Conservation (phyloP, 2,329 filamentous ascomycete genomes). For the Trichoderma sp. region DNA sequence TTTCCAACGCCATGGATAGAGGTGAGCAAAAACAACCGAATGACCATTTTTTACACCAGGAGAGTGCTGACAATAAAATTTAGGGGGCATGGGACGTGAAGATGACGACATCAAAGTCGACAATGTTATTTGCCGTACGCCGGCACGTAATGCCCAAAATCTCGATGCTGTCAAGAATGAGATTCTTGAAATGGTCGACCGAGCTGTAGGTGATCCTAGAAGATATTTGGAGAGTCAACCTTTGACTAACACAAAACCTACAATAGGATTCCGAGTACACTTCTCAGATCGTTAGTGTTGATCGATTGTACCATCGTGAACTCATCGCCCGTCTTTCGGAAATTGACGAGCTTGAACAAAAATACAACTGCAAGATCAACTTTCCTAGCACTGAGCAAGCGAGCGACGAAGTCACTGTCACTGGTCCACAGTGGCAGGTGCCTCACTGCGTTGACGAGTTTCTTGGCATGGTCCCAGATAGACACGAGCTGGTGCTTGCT, state of each 20-base stretch:
- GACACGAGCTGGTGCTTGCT: constrained; percentile 83
- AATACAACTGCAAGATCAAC: constrained; percentile 99
- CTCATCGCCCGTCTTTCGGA: constrained; percentile 83
- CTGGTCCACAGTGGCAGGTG: constrained; percentile 96
- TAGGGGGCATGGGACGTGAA: constrained; percentile 74
- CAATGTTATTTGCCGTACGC: constrained; percentile 97
- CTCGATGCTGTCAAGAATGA: constrained; percentile 97
- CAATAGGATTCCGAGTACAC: constrained; percentile 89
- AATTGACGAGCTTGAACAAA: constrained; percentile 94
- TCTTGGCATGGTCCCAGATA: constrained; percentile 95
- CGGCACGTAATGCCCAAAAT: constrained; percentile 94
- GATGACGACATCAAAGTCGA: constrained; percentile 98
- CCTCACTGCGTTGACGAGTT: constrained; percentile 96
- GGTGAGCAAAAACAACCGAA: constrained; percentile 43
- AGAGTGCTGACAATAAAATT: constrained; percentile 27
- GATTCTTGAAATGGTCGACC: constrained; percentile 99
- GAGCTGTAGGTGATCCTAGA: constrained; percentile 59
- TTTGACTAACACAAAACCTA: constrained; percentile 14
- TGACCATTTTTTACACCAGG: constrained; percentile 7
- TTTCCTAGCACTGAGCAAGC: constrained; percentile 97
- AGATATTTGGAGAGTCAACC: neutral
- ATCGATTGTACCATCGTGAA: constrained; percentile 92
- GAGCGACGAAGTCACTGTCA: constrained; percentile 93
- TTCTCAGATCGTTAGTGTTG: constrained; percentile 87
- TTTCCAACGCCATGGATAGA: constrained; percentile 98